Evolutionary conservation across 73 alveolate species (phyloP).

Genomic region (Urostyla sp.): DNA sequence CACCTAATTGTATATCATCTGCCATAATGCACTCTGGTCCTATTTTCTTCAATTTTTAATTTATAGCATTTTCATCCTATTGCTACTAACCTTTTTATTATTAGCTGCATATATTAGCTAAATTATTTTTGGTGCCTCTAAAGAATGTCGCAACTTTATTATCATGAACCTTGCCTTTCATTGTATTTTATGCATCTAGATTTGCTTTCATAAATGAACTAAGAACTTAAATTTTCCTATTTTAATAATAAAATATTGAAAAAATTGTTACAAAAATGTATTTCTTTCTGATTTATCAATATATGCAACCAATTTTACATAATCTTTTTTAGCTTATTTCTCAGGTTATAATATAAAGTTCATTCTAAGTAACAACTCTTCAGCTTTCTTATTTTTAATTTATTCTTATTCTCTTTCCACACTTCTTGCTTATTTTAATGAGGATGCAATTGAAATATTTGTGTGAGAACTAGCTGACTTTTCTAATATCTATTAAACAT

Average conservation of each 20-base stretch:
- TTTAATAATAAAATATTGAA: not conserved
- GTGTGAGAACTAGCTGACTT: no score
- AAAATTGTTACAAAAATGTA: not conserved
- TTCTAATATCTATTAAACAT: no score
- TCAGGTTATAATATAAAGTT: conserved; percentile 14
- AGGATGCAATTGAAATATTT: no score
- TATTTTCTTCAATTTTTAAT: not conserved
- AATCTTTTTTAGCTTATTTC: conserved; percentile 4
- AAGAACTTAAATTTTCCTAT: not conserved
- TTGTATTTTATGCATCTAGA: conserved; percentile 20
- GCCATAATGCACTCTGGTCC: conserved; percentile 35
- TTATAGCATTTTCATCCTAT: conserved; percentile 1
- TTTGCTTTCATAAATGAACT: conserved; percentile 29
- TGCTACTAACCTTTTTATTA: not conserved
- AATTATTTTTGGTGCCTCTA: not conserved
- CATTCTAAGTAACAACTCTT: not conserved
- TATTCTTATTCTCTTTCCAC: no score
- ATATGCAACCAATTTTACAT: conserved; percentile 9
- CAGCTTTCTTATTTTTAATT: no score
- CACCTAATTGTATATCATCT: conserved; percentile 51
- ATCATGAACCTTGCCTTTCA: no score
- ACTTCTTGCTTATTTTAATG: no score
- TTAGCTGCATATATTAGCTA: not conserved
- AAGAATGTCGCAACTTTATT: not conserved
- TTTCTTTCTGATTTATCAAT: not conserved